Evolutionary conservation across 1,139 yeast species (phyloP).

Genomic region (Sugiyamaella xylanicola): DNA sequence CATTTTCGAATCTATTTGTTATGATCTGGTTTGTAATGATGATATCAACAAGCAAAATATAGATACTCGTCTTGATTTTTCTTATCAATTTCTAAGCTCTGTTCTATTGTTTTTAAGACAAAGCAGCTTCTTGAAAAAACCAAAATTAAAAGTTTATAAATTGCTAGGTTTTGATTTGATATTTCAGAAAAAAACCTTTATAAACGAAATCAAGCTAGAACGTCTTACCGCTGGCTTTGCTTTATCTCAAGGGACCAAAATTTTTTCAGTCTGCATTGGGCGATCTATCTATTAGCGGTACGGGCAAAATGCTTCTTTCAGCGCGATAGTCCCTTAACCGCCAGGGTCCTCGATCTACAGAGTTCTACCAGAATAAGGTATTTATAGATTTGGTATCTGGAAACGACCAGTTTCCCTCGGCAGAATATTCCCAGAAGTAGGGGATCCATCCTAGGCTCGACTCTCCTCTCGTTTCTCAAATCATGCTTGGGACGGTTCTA

Average conservation of each 20-base stretch:
- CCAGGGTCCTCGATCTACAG: neutral
- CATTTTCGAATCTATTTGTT: neutral
- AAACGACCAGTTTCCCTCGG: no score
- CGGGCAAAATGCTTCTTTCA: neutral
- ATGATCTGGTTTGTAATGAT: neutral
- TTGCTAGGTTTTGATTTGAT: neutral
- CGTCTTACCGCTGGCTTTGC: neutral
- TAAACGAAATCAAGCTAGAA: neutral
- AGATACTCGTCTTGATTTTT: neutral
- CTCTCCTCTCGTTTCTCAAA: no score
- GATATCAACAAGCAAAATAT: neutral
- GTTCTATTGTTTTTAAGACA: neutral
- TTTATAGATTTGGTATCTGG: no score
- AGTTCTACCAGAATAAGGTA: neutral
- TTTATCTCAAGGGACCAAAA: slow-evolving; percentile 11
- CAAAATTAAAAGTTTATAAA: neutral
- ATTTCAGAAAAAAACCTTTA: neutral
- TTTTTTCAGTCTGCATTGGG: slow-evolving; percentile 13
- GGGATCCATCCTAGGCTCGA: no score
- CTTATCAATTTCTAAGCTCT: neutral
- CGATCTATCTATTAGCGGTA: slow-evolving; percentile 9
- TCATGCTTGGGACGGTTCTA: no score
- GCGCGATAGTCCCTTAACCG: slow-evolving; percentile 6
- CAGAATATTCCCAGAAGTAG: no score
- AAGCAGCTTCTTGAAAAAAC: neutral